phyloP scores from a whole-genome alignment of 1,139 yeast genomes.

The Debaryomyces singareniensis region DNA sequence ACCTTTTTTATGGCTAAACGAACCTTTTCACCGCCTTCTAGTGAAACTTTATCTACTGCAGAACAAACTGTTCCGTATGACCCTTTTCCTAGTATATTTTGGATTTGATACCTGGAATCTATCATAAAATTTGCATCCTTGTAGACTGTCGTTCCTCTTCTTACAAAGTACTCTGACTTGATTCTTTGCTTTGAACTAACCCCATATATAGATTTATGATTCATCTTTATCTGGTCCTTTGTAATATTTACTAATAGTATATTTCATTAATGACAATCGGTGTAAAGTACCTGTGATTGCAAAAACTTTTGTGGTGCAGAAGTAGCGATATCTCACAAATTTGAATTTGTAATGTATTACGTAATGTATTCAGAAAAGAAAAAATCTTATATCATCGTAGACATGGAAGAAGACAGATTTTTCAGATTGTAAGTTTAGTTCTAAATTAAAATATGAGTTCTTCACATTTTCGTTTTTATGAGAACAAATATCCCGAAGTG shows the following conservation, averaged over 20 bases:
- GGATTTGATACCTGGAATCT: constrained; percentile 58
- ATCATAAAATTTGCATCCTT: constrained; percentile 49
- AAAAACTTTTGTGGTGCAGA: constrained; percentile 5
- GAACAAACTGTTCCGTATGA: constrained; percentile 87
- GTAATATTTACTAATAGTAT: no score
- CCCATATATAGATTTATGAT: neutral
- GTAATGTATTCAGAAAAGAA: neutral
- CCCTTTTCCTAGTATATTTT: constrained; percentile 72
- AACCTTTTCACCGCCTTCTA: constrained; percentile 10
- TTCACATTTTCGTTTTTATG: constrained; percentile 92
- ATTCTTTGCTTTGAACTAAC: constrained; percentile 1
- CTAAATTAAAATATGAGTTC: constrained; percentile 53
- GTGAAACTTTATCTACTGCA: constrained; percentile 53
- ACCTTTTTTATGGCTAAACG: constrained; percentile 74
- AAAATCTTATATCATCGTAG: neutral
- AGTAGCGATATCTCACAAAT: constrained; percentile 3
- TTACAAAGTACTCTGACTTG: neutral
- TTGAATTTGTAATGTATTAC: constrained; percentile 1
- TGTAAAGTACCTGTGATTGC: constrained; percentile 5
- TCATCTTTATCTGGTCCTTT: neutral
- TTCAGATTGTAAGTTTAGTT: no score
- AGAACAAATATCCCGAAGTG: constrained; percentile 97
- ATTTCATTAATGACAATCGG: no score
- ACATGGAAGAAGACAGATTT: neutral
- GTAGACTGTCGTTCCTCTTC: constrained; percentile 1